phyloP scores from a whole-genome alignment of 1,139 yeast genomes.

The Debaryomycetaceae sp. region DNA sequence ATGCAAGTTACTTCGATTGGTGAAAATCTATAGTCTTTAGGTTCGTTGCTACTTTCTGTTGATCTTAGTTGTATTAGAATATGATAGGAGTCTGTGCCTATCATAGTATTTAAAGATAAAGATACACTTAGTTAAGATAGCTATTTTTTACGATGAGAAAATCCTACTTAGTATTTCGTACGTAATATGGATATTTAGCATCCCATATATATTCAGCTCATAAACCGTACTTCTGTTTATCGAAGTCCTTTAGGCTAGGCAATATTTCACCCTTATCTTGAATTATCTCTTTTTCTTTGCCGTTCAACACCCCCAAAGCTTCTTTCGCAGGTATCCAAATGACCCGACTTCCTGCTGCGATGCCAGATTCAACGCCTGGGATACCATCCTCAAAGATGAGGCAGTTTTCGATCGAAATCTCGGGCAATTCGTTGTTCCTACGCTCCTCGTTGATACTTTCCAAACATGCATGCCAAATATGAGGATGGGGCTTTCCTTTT shows the following conservation, averaged over 20 bases:
- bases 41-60: constrained; percentile 5
- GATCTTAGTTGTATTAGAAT: constrained; percentile 27
- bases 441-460: constrained; percentile 57
- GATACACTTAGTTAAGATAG: too few species aligned
- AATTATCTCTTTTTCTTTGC: constrained; percentile 43
- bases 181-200: too few species aligned
- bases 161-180: too few species aligned
- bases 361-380: constrained; percentile 82
- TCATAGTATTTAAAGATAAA: constrained; percentile 20
- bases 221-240: constrained; percentile 44
- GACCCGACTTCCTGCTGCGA: constrained; percentile 78
- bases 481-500: constrained; percentile 90
- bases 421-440: constrained; percentile 28
- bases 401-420: constrained; percentile 71
- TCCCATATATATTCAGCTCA: constrained; percentile 6
- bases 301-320: constrained; percentile 53
- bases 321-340: constrained; percentile 89
- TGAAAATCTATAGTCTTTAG: constrained; percentile 34
- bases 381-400: constrained; percentile 92
- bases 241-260: constrained; percentile 51
- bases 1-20: constrained; percentile 27
- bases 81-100: constrained; percentile 45
- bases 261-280: constrained; percentile 59
- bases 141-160: too few species aligned
- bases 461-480: constrained; percentile 84